phyloP scores from a whole-genome alignment of 2,329 filamentous ascomycete genomes.

The Hypoxylon sp. region DNA sequence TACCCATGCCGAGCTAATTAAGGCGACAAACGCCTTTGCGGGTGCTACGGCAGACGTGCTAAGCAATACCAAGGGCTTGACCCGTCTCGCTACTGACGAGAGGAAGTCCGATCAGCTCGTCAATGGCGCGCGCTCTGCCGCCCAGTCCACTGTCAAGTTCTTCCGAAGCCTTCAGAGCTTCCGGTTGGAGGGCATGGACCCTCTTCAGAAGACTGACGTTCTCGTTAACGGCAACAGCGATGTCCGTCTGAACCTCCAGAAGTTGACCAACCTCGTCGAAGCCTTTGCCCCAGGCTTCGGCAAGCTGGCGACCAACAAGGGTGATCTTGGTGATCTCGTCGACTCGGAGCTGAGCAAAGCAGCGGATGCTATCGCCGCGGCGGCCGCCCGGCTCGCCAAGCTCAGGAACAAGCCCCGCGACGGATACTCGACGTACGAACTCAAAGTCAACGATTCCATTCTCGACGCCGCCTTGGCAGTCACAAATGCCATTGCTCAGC shows the following conservation, averaged over 20 bases:
- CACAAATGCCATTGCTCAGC: conserved; percentile 90
- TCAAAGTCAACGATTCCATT: conserved; percentile 95
- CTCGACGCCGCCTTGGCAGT: conserved; percentile 92
- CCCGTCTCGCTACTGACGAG: conserved; percentile 91
- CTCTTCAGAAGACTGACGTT: conserved; percentile 93
- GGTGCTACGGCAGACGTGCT: conserved; percentile 93
- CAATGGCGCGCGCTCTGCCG: conserved; percentile 84
- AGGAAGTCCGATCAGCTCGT: conserved; percentile 91
- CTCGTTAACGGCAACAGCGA: conserved; percentile 98
- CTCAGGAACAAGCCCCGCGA: conserved; percentile 97
- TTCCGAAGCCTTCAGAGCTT: conserved; percentile 96
- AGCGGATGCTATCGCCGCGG: conserved; percentile 93
- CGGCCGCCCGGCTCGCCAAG: conserved; percentile 87
- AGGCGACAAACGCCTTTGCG: conserved; percentile 89
- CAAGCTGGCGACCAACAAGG: conserved; percentile 81
- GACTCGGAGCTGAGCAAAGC: conserved; percentile 93
- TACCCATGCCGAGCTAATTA: conserved; percentile 90
- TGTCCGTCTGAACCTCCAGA: conserved; percentile 92
- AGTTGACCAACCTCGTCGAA: conserved; percentile 92
- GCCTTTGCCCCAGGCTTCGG: conserved; percentile 88
- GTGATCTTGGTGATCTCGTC: conserved; percentile 92
- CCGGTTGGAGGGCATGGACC: conserved; percentile 88
- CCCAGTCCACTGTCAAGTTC: conserved; percentile 89
- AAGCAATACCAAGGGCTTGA: conserved; percentile 95
- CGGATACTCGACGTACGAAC: conserved; percentile 93